Percentiles rank a stretch among this genome's conserved stretches.
phyloP scores from a whole-genome alignment of 2,329 filamentous ascomycete species.

The Rhynchosporium graminicola region DNA sequence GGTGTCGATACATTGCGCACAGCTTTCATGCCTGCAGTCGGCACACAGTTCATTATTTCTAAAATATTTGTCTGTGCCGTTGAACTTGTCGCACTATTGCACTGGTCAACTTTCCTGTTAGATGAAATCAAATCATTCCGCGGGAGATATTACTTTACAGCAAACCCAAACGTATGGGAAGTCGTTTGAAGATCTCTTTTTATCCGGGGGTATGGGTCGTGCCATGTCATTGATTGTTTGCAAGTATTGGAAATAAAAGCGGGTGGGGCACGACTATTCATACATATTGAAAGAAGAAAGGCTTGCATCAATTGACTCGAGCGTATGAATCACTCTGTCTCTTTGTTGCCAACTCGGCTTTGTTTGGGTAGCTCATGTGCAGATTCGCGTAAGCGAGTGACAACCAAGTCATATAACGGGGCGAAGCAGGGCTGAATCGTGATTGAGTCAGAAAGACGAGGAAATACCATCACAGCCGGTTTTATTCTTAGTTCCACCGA shows the following conservation, averaged over 20 bases:
- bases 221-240: background rate
- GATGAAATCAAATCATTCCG: background rate
- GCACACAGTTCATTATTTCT: conserved; percentile 1
- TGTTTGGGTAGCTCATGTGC: conserved; percentile 9
- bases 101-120: background rate
- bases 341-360: background rate
- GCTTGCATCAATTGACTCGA: background rate
- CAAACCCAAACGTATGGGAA: conserved; percentile 5
- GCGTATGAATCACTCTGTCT: background rate
- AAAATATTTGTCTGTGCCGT: conserved; percentile 7
- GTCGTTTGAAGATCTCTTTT: conserved; percentile 3
- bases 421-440: conserved; percentile 4
- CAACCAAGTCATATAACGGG: conserved; percentile 1
- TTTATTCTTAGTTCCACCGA: background rate
- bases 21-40: background rate
- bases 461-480: background rate
- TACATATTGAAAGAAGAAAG: background rate
- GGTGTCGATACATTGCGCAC: conserved; percentile 5
- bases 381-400: conserved; percentile 5
- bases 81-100: background rate
- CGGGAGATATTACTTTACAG: background rate
- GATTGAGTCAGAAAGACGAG: conserved; percentile 1
- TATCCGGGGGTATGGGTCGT: background rate
- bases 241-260: background rate
- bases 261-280: background rate